Evolutionary conservation across 495 filamentous ascomycete genomes (phyloP).

Genomic region (Penicillium riverlandense): DNA sequence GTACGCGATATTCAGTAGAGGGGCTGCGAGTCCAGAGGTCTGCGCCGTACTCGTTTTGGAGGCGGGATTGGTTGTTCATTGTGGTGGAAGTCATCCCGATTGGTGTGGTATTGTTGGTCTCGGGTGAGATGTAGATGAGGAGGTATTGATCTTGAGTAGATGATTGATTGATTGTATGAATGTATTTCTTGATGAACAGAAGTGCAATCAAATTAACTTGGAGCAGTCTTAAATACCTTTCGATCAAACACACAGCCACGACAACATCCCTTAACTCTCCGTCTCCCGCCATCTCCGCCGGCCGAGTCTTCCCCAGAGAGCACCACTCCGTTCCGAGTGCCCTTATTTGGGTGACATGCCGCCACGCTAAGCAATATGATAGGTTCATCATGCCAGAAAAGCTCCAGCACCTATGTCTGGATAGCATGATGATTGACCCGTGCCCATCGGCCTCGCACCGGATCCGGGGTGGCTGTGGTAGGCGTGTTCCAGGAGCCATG

Average conservation of each 20-base stretch:
- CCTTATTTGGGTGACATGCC: no score
- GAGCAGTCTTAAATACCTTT: slow-evolving; percentile 1
- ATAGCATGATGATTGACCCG: not conserved
- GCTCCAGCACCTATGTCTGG: not conserved
- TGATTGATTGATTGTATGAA: not conserved
- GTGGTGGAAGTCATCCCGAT: slow-evolving; percentile 4
- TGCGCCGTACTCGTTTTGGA: slow-evolving; percentile 35
- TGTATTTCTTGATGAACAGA: slow-evolving; percentile 5
- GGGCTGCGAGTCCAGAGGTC: slow-evolving; percentile 30
- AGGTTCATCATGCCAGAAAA: no score
- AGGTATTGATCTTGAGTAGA: slow-evolving; percentile 2
- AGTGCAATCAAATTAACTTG: no score
- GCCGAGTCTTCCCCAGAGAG: not conserved
- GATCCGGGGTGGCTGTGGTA: not conserved
- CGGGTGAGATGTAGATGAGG: not conserved
- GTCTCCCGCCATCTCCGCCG: not conserved
- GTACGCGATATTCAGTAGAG: slow-evolving; percentile 14
- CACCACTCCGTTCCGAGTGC: no score
- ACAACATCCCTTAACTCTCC: not conserved
- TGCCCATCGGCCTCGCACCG: not conserved
- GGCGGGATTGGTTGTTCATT: slow-evolving; percentile 12
- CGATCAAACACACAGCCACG: not conserved
- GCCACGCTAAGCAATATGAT: no score
- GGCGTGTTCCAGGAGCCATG: not conserved
- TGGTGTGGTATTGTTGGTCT: not conserved